These are phyloP conservation scores for Huntiella savannae DNA, from an alignment of 2,329 filamentous ascomycete species.

Conservation along the genomic window DNA sequence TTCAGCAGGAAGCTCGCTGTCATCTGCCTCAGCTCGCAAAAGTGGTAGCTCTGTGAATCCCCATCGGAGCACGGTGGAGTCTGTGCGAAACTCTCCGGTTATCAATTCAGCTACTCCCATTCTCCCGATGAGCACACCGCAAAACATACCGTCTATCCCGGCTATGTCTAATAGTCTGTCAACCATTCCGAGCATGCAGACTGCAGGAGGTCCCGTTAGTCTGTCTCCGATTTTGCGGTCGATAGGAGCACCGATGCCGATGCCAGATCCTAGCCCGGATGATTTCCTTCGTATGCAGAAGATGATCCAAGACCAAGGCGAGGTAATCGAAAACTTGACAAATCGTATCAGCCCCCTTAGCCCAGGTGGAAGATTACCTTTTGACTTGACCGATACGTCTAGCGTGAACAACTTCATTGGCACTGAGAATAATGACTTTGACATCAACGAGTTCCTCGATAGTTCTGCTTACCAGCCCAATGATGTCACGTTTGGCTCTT, in stretches of 20 bases:
- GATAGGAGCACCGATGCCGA: conserved; percentile 33
- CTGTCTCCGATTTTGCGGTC: conserved; percentile 32
- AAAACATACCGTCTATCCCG: no score
- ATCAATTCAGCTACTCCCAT: conserved; percentile 10
- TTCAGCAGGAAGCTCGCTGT: conserved; percentile 14
- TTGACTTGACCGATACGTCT: conserved; percentile 33
- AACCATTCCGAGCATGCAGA: conserved; percentile 2
- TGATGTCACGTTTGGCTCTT: conserved; percentile 23
- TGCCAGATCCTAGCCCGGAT: conserved; percentile 48
- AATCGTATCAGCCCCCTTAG: conserved; percentile 60
- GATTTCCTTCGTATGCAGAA: conserved; percentile 65
- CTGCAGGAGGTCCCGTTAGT: conserved; percentile 17
- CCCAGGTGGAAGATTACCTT: conserved; percentile 57
- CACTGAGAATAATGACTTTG: conserved; percentile 19
- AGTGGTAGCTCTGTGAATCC: background rate
- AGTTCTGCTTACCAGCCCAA: conserved; percentile 23
- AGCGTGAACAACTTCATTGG: conserved; percentile 15
- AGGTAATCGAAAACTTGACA: conserved; percentile 55
- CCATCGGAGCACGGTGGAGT: background rate
- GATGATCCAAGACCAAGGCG: conserved; percentile 60
- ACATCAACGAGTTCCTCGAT: conserved; percentile 23
- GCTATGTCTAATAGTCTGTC: background rate
- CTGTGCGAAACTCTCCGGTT: background rate
- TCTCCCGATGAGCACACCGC: conserved; percentile 10
- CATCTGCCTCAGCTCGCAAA: background rate